Base-by-base conservation (phyloP, 1,139 yeast species). In the Candida sanyaensis region DNA sequence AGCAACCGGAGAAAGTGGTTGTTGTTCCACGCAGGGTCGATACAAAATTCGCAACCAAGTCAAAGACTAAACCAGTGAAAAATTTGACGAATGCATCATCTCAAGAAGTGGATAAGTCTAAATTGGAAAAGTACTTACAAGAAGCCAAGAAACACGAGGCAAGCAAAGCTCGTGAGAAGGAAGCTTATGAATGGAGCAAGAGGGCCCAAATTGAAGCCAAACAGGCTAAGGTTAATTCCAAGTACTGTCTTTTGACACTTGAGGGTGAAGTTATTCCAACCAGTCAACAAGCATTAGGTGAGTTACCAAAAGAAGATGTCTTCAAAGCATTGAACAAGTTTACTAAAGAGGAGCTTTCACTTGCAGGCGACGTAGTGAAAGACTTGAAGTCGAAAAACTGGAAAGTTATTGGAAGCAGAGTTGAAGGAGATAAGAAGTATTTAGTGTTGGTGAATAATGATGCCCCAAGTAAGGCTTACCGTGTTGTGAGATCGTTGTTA, bases 131-230 rank as follows among this genome's bases (percentile, higher is more conserved):
- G 1, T 81, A 76, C 45, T 66, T 84, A 42, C 64, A 71, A 46
- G 65, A 67, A 9, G 78, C 83, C 1, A 77, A 77, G 48, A 61
- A 63, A 24, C 69, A 68, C 12, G 76, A 74, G 30, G 80, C 79
- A 48, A 71, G 69, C 36, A 59, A 68, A 43, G 78, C 79, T 56
- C 71, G 83, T 41, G 78, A 77, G 46, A 60, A 71, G 34, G 73
- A 75, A 43, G 84, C 87, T 0, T 80, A 67, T 55, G 86, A 81
- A 46, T 81, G 84, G 80, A 70, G 78, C 44, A 65, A 59, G 37
- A 65, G 69, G 38, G 63, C 68, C 53, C 24, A 12, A n/a, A 54
- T 58, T 13, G 59, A 64, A 13, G 57, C 68, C 21, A 72, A 80
- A 6, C 63, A 78, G 31, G 64, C 80, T 0, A 55, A 28, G 10